Conservation (phyloP, 371 early-diverging fungal genomes). For the Amoeboradix gromovi region DNA sequence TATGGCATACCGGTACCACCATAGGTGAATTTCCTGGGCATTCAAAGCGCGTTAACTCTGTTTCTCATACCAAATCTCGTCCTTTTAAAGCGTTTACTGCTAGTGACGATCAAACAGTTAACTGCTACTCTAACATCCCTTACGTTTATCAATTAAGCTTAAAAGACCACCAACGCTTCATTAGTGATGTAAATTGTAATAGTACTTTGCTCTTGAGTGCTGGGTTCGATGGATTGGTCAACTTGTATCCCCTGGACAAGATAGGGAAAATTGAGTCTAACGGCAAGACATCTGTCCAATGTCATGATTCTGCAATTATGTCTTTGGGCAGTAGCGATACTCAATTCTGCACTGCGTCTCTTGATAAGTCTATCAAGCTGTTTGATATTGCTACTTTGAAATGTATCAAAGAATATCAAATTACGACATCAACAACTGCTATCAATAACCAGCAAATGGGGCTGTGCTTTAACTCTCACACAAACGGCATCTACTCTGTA, state of each 20-base stretch:
- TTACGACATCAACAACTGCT: slow-evolving; percentile 14
- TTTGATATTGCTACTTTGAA: slow-evolving; percentile 50
- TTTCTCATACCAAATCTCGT: slow-evolving; percentile 42
- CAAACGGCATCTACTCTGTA: slow-evolving; percentile 32
- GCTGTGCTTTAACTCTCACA: slow-evolving; percentile 37
- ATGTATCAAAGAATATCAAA: slow-evolving; percentile 27
- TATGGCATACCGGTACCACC: slow-evolving; percentile 59
- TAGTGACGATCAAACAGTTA: slow-evolving; percentile 63
- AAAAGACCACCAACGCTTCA: slow-evolving; percentile 51
- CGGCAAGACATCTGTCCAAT: not conserved
- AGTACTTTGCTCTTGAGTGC: slow-evolving; percentile 53
- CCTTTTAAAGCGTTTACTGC: slow-evolving; percentile 75
- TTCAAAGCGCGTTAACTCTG: slow-evolving; percentile 49
- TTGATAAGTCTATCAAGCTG: slow-evolving; percentile 57
- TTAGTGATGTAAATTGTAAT: slow-evolving; percentile 43
- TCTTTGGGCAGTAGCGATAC: slow-evolving; percentile 63
- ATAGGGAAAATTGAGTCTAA: slow-evolving; percentile 1
- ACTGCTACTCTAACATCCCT: slow-evolving; percentile 68
- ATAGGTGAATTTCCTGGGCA: slow-evolving; percentile 75
- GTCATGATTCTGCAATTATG: slow-evolving; percentile 32
- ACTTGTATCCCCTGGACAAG: not conserved
- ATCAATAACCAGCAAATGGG: slow-evolving; percentile 73
- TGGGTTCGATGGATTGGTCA: slow-evolving; percentile 58
- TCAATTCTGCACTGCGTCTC: slow-evolving; percentile 46
- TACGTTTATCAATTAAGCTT: slow-evolving; percentile 43